Evolutionary conservation across 208 protist species (phyloP).

Genomic region (Wallacemonas collosoma): DNA sequence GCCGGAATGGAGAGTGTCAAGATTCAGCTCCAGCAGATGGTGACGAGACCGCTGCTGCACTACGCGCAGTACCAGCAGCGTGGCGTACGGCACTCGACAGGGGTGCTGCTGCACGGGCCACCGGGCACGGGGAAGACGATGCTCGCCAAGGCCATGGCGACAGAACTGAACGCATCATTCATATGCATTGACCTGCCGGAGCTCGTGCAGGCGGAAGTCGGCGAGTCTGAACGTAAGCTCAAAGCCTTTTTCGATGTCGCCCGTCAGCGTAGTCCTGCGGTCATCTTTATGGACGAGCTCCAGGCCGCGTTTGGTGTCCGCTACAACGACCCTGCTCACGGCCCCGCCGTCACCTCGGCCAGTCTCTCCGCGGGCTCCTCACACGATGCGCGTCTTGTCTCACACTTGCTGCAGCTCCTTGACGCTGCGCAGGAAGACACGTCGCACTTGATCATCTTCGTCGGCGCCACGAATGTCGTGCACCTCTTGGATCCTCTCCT

Average conservation of each 20-base stretch:
- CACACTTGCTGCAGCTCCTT: slow-evolving; percentile 73
- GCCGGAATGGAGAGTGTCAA: slow-evolving; percentile 73
- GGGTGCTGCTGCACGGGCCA: slow-evolving; percentile 88
- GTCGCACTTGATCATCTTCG: slow-evolving; percentile 65
- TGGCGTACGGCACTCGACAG: slow-evolving; percentile 84
- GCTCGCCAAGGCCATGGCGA: slow-evolving; percentile 92
- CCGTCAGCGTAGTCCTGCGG: slow-evolving; percentile 64
- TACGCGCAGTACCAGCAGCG: slow-evolving; percentile 21
- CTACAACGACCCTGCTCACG: slow-evolving; percentile 19
- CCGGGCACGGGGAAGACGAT: slow-evolving; percentile 94
- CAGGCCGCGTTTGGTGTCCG: slow-evolving; percentile 88
- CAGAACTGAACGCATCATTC: slow-evolving; percentile 88
- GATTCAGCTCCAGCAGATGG: slow-evolving; percentile 42
- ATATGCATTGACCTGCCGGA: slow-evolving; percentile 86
- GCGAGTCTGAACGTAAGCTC: slow-evolving; percentile 89
- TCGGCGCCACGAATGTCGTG: slow-evolving; percentile 83
- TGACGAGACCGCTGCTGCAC: slow-evolving; percentile 44
- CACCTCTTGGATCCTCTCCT: slow-evolving; percentile 69
- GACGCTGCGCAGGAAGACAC: slow-evolving; percentile 67
- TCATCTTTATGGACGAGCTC: slow-evolving; percentile 96
- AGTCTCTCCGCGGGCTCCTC: slow-evolving; percentile 18
- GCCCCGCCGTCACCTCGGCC: not conserved
- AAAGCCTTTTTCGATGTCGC: slow-evolving; percentile 85
- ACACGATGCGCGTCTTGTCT: slow-evolving; percentile 70
- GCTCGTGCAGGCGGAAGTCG: slow-evolving; percentile 90